Conservation (phyloP, 1,139 yeast species). For the Hansenula lynferdii region DNA sequence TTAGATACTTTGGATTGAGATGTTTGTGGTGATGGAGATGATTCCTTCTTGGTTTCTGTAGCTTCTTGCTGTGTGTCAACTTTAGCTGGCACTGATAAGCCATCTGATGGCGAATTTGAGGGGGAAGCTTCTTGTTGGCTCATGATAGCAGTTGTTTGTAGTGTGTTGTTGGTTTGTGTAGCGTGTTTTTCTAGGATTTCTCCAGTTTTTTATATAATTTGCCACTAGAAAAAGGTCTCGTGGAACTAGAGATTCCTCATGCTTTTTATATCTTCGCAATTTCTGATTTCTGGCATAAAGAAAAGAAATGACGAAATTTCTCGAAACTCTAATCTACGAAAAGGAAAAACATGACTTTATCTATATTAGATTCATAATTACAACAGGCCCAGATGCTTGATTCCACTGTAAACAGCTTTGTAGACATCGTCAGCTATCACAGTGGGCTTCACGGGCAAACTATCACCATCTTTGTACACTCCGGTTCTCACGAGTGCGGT, state of each 20-base stretch:
- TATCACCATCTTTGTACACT: slow-evolving; percentile 70
- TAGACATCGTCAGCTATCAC: slow-evolving; percentile 32
- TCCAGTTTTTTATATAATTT: too few species aligned
- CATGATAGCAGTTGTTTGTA: background rate
- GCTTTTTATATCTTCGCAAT: too few species aligned
- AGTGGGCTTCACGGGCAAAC: slow-evolving; percentile 35
- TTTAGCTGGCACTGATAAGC: background rate
- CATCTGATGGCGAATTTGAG: background rate
- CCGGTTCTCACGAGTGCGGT: slow-evolving; percentile 83
- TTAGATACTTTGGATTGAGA: slow-evolving; percentile 5
- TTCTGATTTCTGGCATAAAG: too few species aligned
- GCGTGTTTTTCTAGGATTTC: too few species aligned
- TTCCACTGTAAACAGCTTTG: slow-evolving; percentile 29
- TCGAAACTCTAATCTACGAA: too few species aligned
- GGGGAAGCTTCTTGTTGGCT: background rate
- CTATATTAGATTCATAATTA: too few species aligned
- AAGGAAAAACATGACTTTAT: too few species aligned
- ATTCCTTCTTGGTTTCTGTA: background rate
- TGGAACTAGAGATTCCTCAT: too few species aligned
- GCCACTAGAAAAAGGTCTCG: too few species aligned
- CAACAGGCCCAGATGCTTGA: slow-evolving; percentile 19
- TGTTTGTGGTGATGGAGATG: background rate
- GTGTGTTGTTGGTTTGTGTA: too few species aligned
- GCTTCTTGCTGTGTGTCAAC: background rate
- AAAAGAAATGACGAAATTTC: too few species aligned